Evolutionary conservation across 2,329 filamentous ascomycete species (phyloP).

Genomic region (Fusarium sp.): DNA sequence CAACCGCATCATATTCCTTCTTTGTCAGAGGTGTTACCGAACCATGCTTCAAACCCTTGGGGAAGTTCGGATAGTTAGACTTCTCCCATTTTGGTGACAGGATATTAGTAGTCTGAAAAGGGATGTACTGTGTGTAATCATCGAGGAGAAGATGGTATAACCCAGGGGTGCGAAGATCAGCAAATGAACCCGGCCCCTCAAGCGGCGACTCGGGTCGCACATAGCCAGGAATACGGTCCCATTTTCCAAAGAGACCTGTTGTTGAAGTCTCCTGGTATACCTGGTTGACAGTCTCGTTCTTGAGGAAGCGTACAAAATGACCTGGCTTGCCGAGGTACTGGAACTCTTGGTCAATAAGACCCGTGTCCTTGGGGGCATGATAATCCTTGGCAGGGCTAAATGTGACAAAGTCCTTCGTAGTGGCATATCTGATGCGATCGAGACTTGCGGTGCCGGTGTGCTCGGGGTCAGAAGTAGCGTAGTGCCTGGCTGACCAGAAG

Average conservation of each 20-base stretch:
- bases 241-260: constrained; percentile 62
- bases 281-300: constrained; percentile 63
- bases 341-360: constrained; percentile 65
- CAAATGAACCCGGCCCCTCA: constrained; percentile 57
- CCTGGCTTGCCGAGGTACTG: constrained; percentile 57
- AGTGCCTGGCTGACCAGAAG: constrained; percentile 63
- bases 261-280: constrained; percentile 63
- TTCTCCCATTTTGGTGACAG: constrained; percentile 48
- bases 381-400: constrained; percentile 62
- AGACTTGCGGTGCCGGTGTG: constrained; percentile 60
- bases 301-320: constrained; percentile 62
- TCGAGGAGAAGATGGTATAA: constrained; percentile 60
- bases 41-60: constrained; percentile 62
- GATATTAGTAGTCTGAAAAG: constrained; percentile 59
- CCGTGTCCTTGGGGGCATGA: constrained; percentile 55
- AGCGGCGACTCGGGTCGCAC: constrained; percentile 50
- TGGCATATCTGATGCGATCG: constrained; percentile 63
- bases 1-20: constrained; percentile 56
- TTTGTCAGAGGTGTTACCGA: constrained; percentile 60
- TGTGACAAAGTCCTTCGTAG: constrained; percentile 64
- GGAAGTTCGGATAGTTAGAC: constrained; percentile 56
- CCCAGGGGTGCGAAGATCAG: constrained; percentile 53
- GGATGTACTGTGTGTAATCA: constrained; percentile 60
- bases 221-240: constrained; percentile 57
- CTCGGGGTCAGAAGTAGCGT: constrained; percentile 57